These are phyloP conservation scores for Nicotiana tabacum DNA, from an alignment of 257 asterid species.

Conservation along the genomic window DNA sequence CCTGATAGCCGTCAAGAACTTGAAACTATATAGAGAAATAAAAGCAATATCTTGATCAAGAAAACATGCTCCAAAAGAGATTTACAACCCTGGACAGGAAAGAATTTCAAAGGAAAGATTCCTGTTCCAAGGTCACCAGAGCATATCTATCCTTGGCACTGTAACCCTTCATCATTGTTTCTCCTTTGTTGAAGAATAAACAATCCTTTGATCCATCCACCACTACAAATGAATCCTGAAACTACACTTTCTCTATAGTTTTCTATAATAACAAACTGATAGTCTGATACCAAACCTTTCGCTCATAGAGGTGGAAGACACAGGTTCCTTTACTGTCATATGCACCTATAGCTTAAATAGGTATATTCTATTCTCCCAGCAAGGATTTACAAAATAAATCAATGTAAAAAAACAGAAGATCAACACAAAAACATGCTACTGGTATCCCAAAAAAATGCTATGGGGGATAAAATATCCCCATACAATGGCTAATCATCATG, in stretches of 20 bases:
- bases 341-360: not conserved
- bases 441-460: not conserved
- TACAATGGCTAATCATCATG: not conserved
- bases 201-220: not conserved
- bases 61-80: not conserved
- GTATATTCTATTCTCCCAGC: not conserved
- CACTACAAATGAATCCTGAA: not conserved
- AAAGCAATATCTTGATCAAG: slow-evolving; percentile 1
- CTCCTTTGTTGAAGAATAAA: not conserved
- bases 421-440: not conserved
- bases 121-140: not conserved
- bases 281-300: not conserved
- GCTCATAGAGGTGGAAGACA: not conserved
- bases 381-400: not conserved
- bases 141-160: not conserved
- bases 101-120: not conserved
- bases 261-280: not conserved
- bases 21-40: not conserved
- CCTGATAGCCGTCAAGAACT: not conserved
- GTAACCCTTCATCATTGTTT: not conserved
- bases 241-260: not conserved
- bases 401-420: not conserved
- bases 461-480: not conserved
- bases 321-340: not conserved
- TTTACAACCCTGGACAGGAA: not conserved